Base-by-base conservation (phyloP, 768 basidiomycete species). In the Hirschioporus abietinus region DNA sequence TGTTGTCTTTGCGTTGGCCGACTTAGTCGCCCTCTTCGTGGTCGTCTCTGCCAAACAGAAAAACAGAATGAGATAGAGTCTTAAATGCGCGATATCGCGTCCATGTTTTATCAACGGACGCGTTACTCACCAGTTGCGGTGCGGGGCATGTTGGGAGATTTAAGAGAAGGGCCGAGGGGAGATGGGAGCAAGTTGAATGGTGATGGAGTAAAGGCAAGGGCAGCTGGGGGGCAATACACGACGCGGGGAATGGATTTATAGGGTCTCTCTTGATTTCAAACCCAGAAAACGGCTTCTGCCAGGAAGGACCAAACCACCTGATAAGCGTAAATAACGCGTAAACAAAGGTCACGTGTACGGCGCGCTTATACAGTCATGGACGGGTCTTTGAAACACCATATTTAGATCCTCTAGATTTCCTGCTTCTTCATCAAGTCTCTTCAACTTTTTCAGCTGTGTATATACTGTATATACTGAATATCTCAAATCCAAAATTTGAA, bases 21-120 rank as follows among this genome's bases (percentile, higher is more conserved):
- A 73, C 71, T 84, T 85, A 8, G 85, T 85, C n/a, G 86, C 85
- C 0, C 81, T 70, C 76, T 86, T 87, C 62, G 84, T 84, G 67
- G 78, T 79, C 7, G 83, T 84, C 65, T 75, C 86, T 86, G 65
- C n/a, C 20, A n/a, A 64, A 24, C 36, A 15, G 58, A 18, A 60
- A 66, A 69, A 67, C 72, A 30, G 4, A 36, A 63, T 26, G 60
- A 7, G 17, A 58, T 25, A 7, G 35, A 20, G 23, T 17, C 63
- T 20, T 35, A 18, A 12, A 15, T 7, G 64, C 64, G 23, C 23
- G 25, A n/a, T 7, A 65, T 24, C 57, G 35, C n/a, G 20, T 63
- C 35, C 36, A 64, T 1, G 35, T 24, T 64, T 23, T 17, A 23
- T 20, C 23, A 30, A 58, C 34, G 6, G 24, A 35, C 27, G 18